Percentiles rank a stretch among this genome's conserved stretches.
These are phyloP conservation scores for Ustilago crameri DNA, from an alignment of 1,284 basidiomycete species.

Conservation along the genomic window DNA sequence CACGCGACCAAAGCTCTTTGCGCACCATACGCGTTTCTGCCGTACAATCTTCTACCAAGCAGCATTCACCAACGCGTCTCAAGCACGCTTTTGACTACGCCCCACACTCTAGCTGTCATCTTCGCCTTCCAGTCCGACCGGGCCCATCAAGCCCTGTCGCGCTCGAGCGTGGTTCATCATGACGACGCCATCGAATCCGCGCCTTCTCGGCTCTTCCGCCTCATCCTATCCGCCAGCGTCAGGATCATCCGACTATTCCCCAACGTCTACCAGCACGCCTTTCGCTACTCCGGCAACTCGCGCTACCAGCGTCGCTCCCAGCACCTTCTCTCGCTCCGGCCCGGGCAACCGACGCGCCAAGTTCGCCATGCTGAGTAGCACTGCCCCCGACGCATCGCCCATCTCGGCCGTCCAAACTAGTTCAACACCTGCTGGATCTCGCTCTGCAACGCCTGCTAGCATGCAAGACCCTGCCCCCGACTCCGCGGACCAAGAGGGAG, in stretches of 20 bases:
- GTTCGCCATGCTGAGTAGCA: conserved; percentile 32
- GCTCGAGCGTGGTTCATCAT: conserved; percentile 25
- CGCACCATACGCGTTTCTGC: not conserved
- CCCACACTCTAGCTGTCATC: not conserved
- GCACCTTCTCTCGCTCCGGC: conserved; percentile 51
- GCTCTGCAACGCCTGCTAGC: conserved; percentile 38
- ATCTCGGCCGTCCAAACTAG: conserved; percentile 35
- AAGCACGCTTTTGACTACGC: not conserved
- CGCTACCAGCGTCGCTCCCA: conserved; percentile 46
- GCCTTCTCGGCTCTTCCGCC: conserved; percentile 32
- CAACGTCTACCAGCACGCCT: conserved; percentile 48
- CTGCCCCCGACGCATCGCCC: conserved; percentile 21
- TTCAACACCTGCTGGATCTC: conserved; percentile 41
- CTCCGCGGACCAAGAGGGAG: conserved; percentile 10
- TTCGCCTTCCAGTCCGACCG: conserved; percentile 12
- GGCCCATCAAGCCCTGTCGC: conserved; percentile 12
- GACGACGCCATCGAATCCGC: conserved; percentile 49
- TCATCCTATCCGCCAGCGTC: conserved; percentile 32
- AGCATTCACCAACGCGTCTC: conserved; percentile 19
- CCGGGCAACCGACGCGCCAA: conserved; percentile 50
- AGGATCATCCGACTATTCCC: conserved; percentile 47
- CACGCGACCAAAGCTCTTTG: conserved; percentile 13
- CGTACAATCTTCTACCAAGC: conserved; percentile 10
- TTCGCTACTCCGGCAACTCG: conserved; percentile 47
- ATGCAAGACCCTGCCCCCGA: conserved; percentile 27